Base-by-base conservation (phyloP, 768 basidiomycete species). In the Panus rudis region DNA sequence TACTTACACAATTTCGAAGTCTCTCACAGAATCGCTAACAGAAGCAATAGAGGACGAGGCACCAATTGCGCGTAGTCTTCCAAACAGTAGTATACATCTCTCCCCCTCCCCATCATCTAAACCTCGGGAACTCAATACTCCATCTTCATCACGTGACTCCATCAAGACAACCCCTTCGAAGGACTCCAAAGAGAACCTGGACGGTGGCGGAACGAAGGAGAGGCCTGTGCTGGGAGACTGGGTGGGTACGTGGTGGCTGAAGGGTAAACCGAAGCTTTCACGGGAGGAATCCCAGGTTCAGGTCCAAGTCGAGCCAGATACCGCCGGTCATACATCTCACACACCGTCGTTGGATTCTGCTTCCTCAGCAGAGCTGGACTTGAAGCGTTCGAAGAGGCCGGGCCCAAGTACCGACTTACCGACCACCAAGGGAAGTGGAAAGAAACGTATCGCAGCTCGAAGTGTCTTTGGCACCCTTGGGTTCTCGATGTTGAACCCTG, bases 201-300 rank as follows among this genome's bases (percentile, higher is more conserved):
- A 35, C 33, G 7, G 33, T 35, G 6, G 22, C n/a, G 37, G 52
- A 10, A 37, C n/a, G 39, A 54, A 54, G 3, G 71, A 73, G 17
- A 61, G 52, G 42, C 53, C 63, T 7, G 60, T 58, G 3, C 52
- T 85, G 37, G 78, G 81, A 16, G 80, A 83, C 37, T 89, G 86
- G 86, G 76, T 88, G 71, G 84, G 85, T 0, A 78, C 75, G 0
- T 84, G 77, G 79, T 81, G 84, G 71, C 68, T 64, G 14, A 80
- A 79, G 56, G 70, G 75, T 25, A 75, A 63, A 50, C 35, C 56
- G 26, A 67, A 59, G 44, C 48, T 50, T 14, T 39, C 30, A 33
- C 19, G 38, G n/a, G 46, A n/a, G n/a, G n/a, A n/a, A n/a, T n/a
- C n/a, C n/a, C n/a, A n/a, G n/a, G n/a, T n/a, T n/a, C n/a, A n/a